These are phyloP conservation scores for Ophiosphaerella narmari DNA, from an alignment of 2,329 filamentous ascomycete species.

Conservation along the genomic window DNA sequence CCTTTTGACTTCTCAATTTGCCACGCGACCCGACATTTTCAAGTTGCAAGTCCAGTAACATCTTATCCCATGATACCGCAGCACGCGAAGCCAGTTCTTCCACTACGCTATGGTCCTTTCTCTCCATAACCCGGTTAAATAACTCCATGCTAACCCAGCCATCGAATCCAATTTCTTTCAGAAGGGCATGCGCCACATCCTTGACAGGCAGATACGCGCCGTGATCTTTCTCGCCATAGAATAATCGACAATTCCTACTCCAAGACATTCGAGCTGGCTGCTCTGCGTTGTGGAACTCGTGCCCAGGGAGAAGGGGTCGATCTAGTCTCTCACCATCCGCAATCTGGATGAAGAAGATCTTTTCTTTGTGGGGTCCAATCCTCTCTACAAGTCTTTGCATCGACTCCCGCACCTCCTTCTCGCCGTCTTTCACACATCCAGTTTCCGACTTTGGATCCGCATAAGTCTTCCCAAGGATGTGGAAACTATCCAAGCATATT, in stretches of 20 bases:
- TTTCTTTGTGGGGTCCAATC: slow-evolving; percentile 60
- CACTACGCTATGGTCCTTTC: slow-evolving; percentile 58
- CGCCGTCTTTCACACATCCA: slow-evolving; percentile 59
- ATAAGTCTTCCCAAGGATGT: slow-evolving; percentile 72
- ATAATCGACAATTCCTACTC: slow-evolving; percentile 74
- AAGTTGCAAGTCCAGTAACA: slow-evolving; percentile 47
- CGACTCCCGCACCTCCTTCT: slow-evolving; percentile 59
- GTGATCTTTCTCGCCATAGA: slow-evolving; percentile 64
- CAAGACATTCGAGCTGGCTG: slow-evolving; percentile 74
- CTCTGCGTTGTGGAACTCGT: slow-evolving; percentile 62
- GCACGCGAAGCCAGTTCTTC: slow-evolving; percentile 61
- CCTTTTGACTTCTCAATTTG: no score
- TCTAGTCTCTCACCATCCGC: slow-evolving; percentile 71
- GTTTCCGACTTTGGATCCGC: slow-evolving; percentile 65
- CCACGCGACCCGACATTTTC: slow-evolving; percentile 2
- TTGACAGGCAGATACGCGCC: slow-evolving; percentile 71
- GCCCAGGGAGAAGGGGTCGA: slow-evolving; percentile 60
- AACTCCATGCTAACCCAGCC: slow-evolving; percentile 76
- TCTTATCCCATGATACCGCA: slow-evolving; percentile 56
- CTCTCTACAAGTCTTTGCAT: slow-evolving; percentile 59
- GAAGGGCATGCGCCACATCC: slow-evolving; percentile 64
- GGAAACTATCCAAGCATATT: slow-evolving; percentile 77
- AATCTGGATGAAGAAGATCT: slow-evolving; percentile 77
- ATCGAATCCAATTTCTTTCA: slow-evolving; percentile 67
- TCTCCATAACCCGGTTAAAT: slow-evolving; percentile 65